Base-by-base conservation (phyloP, 176 grass and related monocot genomes). In the Typha latifolia region DNA sequence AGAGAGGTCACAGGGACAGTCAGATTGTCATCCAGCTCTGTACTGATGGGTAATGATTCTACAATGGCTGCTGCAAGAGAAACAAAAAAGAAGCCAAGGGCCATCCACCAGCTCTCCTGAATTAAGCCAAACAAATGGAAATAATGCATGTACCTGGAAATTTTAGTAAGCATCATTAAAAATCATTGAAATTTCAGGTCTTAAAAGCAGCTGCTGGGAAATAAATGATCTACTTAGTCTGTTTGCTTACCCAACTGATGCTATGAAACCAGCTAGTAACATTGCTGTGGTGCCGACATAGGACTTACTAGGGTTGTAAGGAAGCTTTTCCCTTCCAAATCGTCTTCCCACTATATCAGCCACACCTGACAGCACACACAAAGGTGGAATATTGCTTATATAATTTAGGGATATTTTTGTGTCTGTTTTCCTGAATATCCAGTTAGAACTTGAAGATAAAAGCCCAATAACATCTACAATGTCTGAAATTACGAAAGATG, bases 291-390 rank as follows among this genome's bases (percentile, higher is more conserved):
- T 81, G 55, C 93, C 93, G 0, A 83, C 85, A 14, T 89, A 87
- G 3, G 94, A 93, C 64, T 99, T 99, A 27, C 66, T 87, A 6
- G 61, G 70, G 48, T 99, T 99, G 82, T 82, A 72, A 74, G 85
- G 83, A 48, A 99, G 89, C 19, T 97, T 92, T 20, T 10, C 34
- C 11, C 18, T 78, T 48, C 94, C 89, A 0, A 90, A 80, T 62
- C 59, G 82, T 49, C 94, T 82, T 59, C 94, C 94, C 15, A 59
- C 52, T 84, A 99, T 87, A 66, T 99, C 94, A 63, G 94, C 94
- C 67, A 85, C 52, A 71, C 94, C 94, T 99, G 71, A 74, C 59
- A 31, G 48, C 52, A 57, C 13, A 57, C 52, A 57, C 0, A 57
- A 57, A 57, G 14, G 52, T 18, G 15, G 52, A 57, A 10, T 18